phyloP scores from a whole-genome alignment of 148 eudicot species.

The Camellia lanceoleosa region DNA sequence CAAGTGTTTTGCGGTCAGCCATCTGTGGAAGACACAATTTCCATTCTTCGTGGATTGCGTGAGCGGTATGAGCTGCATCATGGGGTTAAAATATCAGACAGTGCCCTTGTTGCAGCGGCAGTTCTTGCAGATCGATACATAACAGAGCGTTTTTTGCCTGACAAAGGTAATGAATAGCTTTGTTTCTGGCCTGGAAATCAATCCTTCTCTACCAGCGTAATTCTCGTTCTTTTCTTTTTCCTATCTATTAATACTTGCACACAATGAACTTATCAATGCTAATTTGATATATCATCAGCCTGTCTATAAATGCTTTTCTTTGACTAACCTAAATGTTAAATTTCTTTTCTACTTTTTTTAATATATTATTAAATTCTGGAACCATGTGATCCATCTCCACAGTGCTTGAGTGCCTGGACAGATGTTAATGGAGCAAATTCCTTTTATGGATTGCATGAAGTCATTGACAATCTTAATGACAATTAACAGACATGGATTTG shows the following conservation, averaged over 20 bases:
- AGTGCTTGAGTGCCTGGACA: neutral
- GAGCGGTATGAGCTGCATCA: conserved; percentile 97
- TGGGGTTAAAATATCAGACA: conserved; percentile 95
- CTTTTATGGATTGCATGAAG: neutral
- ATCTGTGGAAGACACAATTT: conserved; percentile 92
- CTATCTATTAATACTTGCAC: neutral
- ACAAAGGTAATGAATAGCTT: conserved; percentile 58
- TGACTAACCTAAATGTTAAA: neutral
- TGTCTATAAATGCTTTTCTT: neutral
- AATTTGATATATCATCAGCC: neutral
- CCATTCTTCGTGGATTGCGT: conserved; percentile 93
- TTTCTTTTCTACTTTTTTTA: neutral
- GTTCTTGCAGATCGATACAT: conserved; percentile 93
- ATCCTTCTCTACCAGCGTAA: neutral
- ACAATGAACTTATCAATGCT: neutral
- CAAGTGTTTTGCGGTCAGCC: conserved; percentile 94
- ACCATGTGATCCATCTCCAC: neutral
- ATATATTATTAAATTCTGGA: neutral
- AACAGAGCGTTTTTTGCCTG: conserved; percentile 92
- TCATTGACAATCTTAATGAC: neutral
- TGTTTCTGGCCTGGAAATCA: neutral
- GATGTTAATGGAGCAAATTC: neutral
- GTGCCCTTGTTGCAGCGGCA: conserved; percentile 91
- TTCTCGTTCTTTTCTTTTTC: conserved; percentile 10
- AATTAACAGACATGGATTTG: neutral